Evolutionary conservation across 306 rosid genomes (phyloP).

Genomic region (Malus asiatica): DNA sequence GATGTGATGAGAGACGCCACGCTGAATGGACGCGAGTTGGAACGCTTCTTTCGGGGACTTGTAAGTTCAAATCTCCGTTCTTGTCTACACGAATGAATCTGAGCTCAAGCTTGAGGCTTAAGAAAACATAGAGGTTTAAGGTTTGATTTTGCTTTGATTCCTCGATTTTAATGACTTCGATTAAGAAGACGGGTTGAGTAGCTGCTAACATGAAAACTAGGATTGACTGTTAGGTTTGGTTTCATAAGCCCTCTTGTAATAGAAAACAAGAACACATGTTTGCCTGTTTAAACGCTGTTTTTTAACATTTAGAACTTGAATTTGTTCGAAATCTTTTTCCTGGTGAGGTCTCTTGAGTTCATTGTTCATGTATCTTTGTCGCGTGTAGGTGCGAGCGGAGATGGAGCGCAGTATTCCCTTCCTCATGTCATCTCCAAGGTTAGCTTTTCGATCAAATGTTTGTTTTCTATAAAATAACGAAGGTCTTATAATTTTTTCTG

Average conservation of each 20-base stretch:
- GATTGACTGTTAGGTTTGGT: background rate
- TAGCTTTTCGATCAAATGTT: conserved; percentile 3
- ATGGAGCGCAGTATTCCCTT: conserved; percentile 25
- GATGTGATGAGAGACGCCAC: background rate
- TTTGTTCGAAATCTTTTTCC: background rate
- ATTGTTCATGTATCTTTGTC: background rate
- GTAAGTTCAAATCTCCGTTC: conserved; percentile 14
- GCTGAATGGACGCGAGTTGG: conserved; percentile 15
- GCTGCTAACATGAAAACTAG: background rate
- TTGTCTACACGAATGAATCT: background rate
- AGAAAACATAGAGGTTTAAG: background rate
- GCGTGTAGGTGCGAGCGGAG: conserved; percentile 45
- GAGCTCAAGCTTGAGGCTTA: background rate
- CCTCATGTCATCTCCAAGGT: conserved; percentile 33
- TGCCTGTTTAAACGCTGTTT: background rate
- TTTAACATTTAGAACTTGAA: background rate
- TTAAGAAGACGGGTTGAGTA: background rate
- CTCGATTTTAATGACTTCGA: background rate
- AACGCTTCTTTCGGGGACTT: conserved; percentile 39
- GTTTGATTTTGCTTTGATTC: background rate
- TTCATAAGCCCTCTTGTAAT: background rate
- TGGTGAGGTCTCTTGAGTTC: background rate
- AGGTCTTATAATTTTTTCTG: background rate
- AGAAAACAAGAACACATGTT: background rate
- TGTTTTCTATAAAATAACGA: background rate